Conservation (phyloP, 257 asterid species). For the Nicotiana attenuata region DNA sequence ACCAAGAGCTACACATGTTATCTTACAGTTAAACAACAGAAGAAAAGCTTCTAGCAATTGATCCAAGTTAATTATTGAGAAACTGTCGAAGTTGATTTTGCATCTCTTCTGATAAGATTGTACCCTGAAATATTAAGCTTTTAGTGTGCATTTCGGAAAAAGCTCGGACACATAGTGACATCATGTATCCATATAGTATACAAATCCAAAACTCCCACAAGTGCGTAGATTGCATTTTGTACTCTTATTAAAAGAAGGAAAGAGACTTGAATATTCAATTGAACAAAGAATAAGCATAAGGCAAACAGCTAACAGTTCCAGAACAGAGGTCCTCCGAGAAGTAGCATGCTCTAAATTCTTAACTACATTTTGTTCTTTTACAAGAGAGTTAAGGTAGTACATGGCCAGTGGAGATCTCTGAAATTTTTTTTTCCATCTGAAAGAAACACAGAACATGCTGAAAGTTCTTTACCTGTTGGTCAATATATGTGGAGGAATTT, state of each 20-base stretch:
- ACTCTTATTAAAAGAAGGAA: neutral
- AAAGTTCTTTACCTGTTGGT: neutral
- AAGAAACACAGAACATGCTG: neutral
- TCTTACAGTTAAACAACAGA: neutral
- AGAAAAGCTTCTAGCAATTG: neutral
- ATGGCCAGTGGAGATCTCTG: neutral
- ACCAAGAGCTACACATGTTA: conserved; percentile 1
- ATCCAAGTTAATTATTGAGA: neutral
- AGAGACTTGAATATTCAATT: neutral
- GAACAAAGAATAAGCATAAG: neutral
- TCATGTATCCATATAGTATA: neutral
- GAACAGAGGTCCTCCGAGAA: neutral
- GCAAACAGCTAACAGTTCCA: neutral
- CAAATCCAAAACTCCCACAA: neutral
- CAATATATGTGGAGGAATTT: neutral
- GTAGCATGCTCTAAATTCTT: neutral
- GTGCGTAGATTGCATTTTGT: neutral
- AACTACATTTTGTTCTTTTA: neutral
- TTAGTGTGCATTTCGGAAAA: neutral
- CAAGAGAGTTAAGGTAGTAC: neutral
- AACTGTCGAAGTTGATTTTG: neutral
- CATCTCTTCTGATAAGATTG: neutral
- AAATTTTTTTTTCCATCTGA: neutral
- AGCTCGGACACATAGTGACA: neutral
- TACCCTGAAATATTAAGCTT: neutral